A percentile compares a stretch with the other conserved stretches of the same genome.
These are phyloP conservation scores for Corynascus novoguineensis DNA, from an alignment of 495 filamentous ascomycete genomes.

Conservation along the genomic window DNA sequence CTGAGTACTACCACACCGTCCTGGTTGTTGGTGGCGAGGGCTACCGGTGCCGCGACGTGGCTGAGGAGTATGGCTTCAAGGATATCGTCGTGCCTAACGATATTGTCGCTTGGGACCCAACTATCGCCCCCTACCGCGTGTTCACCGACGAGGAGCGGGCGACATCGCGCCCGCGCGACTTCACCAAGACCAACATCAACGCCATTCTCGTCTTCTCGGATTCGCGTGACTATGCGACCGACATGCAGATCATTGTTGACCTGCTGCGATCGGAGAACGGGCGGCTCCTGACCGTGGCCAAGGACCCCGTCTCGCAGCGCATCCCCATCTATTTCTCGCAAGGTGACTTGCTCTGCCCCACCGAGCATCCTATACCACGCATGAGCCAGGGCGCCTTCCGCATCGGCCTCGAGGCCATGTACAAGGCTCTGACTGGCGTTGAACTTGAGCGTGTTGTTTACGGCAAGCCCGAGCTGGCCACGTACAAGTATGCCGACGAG, in stretches of 20 bases:
- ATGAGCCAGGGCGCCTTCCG: constrained; percentile 74
- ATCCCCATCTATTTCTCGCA: constrained; percentile 75
- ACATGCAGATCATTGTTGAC: constrained; percentile 82
- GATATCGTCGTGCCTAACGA: constrained; percentile 62
- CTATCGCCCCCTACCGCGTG: constrained; percentile 59
- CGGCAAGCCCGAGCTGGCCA: constrained; percentile 73
- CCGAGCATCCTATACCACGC: constrained; percentile 65
- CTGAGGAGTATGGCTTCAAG: constrained; percentile 60
- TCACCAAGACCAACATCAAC: constrained; percentile 65
- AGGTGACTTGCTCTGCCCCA: constrained; percentile 72
- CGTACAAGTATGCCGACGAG: constrained; percentile 77
- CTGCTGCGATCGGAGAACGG: constrained; percentile 70
- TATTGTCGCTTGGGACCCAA: constrained; percentile 56
- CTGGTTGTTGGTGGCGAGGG: constrained; percentile 62
- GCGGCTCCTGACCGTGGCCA: constrained; percentile 58
- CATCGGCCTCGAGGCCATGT: constrained; percentile 71
- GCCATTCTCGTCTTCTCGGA: constrained; percentile 80
- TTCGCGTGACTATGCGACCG: constrained; percentile 76
- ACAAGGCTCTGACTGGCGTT: constrained; percentile 65
- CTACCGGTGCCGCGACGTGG: constrained; percentile 61
- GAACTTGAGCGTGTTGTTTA: constrained; percentile 81
- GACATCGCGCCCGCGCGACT: constrained; percentile 56
- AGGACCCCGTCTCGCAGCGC: constrained; percentile 57
- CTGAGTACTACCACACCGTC: constrained; percentile 61
- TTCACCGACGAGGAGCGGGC: constrained; percentile 55